These are phyloP conservation scores for Amylostereum areolatum DNA, from an alignment of 1,284 basidiomycete species.

Conservation along the genomic window DNA sequence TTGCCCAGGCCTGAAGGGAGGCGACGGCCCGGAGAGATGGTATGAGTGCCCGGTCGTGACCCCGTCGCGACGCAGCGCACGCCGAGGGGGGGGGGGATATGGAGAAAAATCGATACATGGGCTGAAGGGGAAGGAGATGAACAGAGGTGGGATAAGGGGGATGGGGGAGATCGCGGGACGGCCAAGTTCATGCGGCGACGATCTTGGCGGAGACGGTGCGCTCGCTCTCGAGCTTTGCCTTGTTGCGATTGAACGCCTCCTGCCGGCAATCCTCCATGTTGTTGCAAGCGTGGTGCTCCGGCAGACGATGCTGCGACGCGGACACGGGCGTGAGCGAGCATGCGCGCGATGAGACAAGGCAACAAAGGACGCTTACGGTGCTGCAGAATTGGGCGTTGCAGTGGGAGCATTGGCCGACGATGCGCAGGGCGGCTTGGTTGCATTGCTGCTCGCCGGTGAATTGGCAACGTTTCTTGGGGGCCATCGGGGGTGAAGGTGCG, in stretches of 20 bases:
- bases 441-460: slow-evolving; percentile 63
- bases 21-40: no score
- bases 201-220: slow-evolving; percentile 83
- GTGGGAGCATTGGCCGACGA: slow-evolving; percentile 78
- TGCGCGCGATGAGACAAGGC: slow-evolving; percentile 4
- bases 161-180: slow-evolving; percentile 3
- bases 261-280: slow-evolving; percentile 77
- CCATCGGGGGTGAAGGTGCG: slow-evolving; percentile 39
- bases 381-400: slow-evolving; percentile 74
- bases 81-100: no score
- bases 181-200: slow-evolving; percentile 54
- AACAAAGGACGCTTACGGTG: slow-evolving; percentile 44
- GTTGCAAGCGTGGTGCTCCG: slow-evolving; percentile 75
- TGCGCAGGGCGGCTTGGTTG: slow-evolving; percentile 70
- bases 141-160: neutral
- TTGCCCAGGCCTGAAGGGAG: no score
- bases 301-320: slow-evolving; percentile 66
- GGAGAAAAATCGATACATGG: neutral
- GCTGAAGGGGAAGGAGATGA: slow-evolving; percentile 9
- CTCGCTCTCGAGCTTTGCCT: slow-evolving; percentile 79
- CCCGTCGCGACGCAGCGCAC: no score
- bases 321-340: slow-evolving; percentile 9
- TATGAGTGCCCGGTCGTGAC: no score
- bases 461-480: slow-evolving; percentile 82
- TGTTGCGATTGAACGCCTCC: slow-evolving; percentile 81